These are phyloP conservation scores for Gastrolobium bilobum DNA, from an alignment of 306 rosid species.

Conservation along the genomic window DNA sequence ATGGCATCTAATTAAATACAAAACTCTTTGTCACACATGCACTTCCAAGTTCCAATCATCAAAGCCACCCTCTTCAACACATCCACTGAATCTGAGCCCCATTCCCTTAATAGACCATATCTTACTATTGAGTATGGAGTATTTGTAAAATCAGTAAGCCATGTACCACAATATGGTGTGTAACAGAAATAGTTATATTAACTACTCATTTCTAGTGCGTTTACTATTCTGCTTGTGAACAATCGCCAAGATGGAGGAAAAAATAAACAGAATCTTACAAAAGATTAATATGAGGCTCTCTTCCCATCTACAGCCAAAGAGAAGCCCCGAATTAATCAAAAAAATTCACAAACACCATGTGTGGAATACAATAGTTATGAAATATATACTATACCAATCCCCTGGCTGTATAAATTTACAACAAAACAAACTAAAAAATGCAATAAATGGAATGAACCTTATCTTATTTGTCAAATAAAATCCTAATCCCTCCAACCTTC, in stretches of 20 bases:
- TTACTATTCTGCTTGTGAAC: conserved; percentile 19
- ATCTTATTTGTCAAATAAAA: conserved; percentile 37
- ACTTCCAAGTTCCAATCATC: neutral
- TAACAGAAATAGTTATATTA: neutral
- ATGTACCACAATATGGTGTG: neutral
- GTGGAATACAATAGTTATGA: conserved; percentile 46
- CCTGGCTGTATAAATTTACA: conserved; percentile 51
- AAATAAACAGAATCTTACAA: conserved; percentile 35
- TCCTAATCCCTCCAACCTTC: conserved; percentile 40
- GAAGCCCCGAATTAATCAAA: conserved; percentile 57
- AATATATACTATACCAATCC: conserved; percentile 61
- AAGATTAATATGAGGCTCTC: conserved; percentile 43
- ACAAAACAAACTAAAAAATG: conserved; percentile 57
- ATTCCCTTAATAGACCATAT: neutral
- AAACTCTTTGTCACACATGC: neutral
- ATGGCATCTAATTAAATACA: conserved; percentile 36
- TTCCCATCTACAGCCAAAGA: neutral
- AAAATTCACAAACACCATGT: conserved; percentile 36
- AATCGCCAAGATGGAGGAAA: neutral
- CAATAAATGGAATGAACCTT: conserved; percentile 67
- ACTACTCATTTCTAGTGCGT: neutral
- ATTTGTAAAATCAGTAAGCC: neutral
- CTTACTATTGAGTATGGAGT: too few species aligned
- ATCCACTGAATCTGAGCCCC: neutral
- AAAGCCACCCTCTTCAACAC: neutral